Evolutionary conservation across 306 rosid species (phyloP), one percentile per base, ranked within the genome.

Genomic region (Leucaena leucocephala): DNA sequence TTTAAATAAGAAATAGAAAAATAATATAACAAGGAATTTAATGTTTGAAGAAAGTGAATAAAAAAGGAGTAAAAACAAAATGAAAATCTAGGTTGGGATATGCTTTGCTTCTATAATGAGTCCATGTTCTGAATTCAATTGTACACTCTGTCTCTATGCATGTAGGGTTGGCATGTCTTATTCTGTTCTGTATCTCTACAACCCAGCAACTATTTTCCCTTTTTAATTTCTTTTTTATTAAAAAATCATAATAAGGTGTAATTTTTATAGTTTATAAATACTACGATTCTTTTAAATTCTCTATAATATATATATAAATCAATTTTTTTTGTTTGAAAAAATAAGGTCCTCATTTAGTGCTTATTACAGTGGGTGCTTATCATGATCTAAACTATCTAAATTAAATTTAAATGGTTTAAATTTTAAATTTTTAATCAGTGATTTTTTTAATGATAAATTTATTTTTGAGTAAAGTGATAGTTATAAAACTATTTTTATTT

Each of bases 141-240:
- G 4, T 10, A 10, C 39, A 59, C 66, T 9, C 39, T 59, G 38
- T 59, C 39, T 4, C 66, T 59, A 2, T 59, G 38, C 7, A 22
- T 21, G 38, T 1, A 5, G 79, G 54, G 78, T 36, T 77, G 71
- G 42, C 44, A 38, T 74, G 85, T 77, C 80, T 73, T 36, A 34
- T 78, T 36, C 3, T 74, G 78, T 14, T n/a, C 27, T 54, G 4
- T 54, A 6, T 54, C 59, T 54, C 21, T 6, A n/a, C 27, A 54
- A 17, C 59, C 22, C 10, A 54, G 10, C 27, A 55, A 55, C 19
- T 13, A 55, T 8, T 55, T 54, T 54, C 59, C 4, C 1, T 0
- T 19, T 19, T 13, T 19, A 55, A 55, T 55, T 7, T 4, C 4
- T 54, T 54, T 16, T 54, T n/a, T 54, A 2, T 6, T 54, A 19